Conservation (phyloP, 768 basidiomycete species). For the Tricholoma saponaceum region DNA sequence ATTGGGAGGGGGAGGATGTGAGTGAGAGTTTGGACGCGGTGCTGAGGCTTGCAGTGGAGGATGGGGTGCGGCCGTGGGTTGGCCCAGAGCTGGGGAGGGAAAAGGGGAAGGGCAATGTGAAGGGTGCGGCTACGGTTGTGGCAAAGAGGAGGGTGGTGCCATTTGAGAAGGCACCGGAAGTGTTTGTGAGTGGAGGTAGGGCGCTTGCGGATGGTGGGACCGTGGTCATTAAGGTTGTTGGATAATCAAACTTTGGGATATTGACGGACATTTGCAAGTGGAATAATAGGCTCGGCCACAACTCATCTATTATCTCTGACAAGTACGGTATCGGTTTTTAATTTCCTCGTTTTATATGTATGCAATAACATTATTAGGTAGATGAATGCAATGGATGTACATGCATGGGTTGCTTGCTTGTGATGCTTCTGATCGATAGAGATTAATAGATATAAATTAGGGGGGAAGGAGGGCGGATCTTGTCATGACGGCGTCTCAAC, state of each 20-base stretch:
- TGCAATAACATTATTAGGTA: neutral
- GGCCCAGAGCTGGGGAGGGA: slow-evolving; percentile 22
- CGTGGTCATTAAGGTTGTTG: slow-evolving; percentile 41
- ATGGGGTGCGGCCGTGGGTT: slow-evolving; percentile 42
- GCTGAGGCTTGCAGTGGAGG: slow-evolving; percentile 36
- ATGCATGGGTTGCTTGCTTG: neutral
- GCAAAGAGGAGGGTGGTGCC: slow-evolving; percentile 32
- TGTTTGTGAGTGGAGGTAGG: slow-evolving; percentile 37
- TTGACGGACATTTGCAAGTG: slow-evolving; percentile 1
- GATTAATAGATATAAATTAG: neutral
- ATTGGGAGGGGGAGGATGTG: slow-evolving; percentile 79
- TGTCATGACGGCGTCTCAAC: slow-evolving; percentile 36
- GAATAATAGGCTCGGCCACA: neutral
- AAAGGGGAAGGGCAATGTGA: slow-evolving; percentile 5
- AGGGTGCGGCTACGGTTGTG: neutral
- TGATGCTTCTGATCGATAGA: neutral
- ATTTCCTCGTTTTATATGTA: neutral
- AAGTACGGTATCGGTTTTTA: neutral
- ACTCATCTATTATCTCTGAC: neutral
- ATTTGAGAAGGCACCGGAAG: slow-evolving; percentile 51
- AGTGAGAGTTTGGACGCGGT: slow-evolving; percentile 43
- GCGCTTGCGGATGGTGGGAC: slow-evolving; percentile 38
- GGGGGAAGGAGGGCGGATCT: neutral
- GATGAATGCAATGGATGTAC: neutral
- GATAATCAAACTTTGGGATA: slow-evolving; percentile 11